A percentile compares a stretch with the other conserved stretches of the same genome.
These are phyloP conservation scores for Escallonia herrerae DNA, from an alignment of 129 eudicot genomes.

Conservation along the genomic window DNA sequence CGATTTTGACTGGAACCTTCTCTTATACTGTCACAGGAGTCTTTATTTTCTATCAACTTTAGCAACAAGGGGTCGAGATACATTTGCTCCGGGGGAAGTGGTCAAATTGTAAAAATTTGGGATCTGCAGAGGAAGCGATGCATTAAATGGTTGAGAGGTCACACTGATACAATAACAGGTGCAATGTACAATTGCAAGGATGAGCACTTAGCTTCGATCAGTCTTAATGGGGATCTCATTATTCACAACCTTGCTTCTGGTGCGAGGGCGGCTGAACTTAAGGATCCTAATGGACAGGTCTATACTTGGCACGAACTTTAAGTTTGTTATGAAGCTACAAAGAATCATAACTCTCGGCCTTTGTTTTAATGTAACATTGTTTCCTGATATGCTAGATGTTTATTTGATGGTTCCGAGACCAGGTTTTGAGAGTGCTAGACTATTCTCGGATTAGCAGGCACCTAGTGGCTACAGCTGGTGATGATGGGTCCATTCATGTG, in stretches of 20 bases:
- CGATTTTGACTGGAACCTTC: neutral
- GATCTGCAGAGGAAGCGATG: conserved; percentile 92
- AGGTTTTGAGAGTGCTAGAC: conserved; percentile 96
- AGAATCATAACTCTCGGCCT: conserved; percentile 23
- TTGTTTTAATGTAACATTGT: conserved; percentile 19
- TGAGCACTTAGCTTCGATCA: conserved; percentile 93
- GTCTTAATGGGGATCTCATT: conserved; percentile 76
- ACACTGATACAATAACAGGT: conserved; percentile 82
- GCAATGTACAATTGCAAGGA: conserved; percentile 88
- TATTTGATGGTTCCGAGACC: conserved; percentile 51
- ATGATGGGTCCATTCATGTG: conserved; percentile 92
- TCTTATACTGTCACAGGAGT: conserved; percentile 44
- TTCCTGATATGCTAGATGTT: conserved; percentile 44
- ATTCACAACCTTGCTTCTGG: conserved; percentile 96
- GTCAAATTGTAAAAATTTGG: conserved; percentile 95
- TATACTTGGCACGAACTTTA: conserved; percentile 12
- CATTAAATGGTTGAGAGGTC: conserved; percentile 95
- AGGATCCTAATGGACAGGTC: conserved; percentile 93
- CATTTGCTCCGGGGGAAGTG: conserved; percentile 90
- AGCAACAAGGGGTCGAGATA: conserved; percentile 91
- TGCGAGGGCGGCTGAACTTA: conserved; percentile 72
- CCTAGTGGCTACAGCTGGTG: conserved; percentile 97
- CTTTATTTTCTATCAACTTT: conserved; percentile 69
- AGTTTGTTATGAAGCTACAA: conserved; percentile 15
- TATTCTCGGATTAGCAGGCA: conserved; percentile 97